Evolutionary conservation across 495 filamentous ascomycete genomes (phyloP), one percentile per base, ranked within the genome.

Genomic region (Neurospora terricola): DNA sequence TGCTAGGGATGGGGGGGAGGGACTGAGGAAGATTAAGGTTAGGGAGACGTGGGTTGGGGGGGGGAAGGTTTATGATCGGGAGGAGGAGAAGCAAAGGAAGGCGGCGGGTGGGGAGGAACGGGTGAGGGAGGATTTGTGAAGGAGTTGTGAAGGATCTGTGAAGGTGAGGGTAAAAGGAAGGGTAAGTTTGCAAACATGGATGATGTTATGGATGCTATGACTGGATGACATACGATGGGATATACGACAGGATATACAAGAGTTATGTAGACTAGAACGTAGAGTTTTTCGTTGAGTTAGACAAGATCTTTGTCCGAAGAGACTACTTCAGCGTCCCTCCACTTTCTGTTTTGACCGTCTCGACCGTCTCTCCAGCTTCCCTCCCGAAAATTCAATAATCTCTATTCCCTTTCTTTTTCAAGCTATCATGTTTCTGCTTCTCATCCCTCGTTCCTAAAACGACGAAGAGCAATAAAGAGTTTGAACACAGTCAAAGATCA

Each of bases 1-100:
- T 16, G 27, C 27, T 34, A 30, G 21, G 11, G 68, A 80, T 38
- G 78, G 81, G 11, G 48, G 83, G 62, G 86, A 88, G 75, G 81
- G 79, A 23, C 72, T 90, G 73, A 84, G 85, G 69, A 77, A 76
- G 9, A 73, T 89, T 48, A 82, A 75, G 66, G 88, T 91, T 0
- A 80, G 77, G 73, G 89, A 91, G 82, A 91, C 89, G 5, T 91
- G 90, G 90, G 86, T 91, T 70, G 88, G 76, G 2, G 90, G 89
- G 2, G 80, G 54, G 77, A 80, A 48, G 71, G 84, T 85, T 0
- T 85, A 84, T 73, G 23, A 48, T 21, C 78, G 83, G 59, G 80
- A 82, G 40, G 73, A 70, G 6, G 73, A 75, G n/a, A 59, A 18
- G 54, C 2, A 3, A 1, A 18, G 16, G 14, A 36, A 66, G 54